phyloP scores from a whole-genome alignment of 2,329 filamentous ascomycete species.

The Dactylellina leptospora region DNA sequence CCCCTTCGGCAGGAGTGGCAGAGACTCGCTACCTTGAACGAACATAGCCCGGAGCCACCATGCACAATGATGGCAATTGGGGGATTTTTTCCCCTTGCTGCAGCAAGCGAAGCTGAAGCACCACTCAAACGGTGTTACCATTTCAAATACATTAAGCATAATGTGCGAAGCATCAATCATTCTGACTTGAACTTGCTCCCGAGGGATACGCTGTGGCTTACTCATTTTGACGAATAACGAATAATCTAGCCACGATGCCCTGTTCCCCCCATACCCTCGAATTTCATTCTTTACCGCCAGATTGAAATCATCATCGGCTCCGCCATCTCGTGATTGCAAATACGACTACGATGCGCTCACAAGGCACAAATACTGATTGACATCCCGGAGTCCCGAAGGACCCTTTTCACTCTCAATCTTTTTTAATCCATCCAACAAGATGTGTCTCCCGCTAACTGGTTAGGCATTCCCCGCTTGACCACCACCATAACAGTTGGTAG shows the following conservation, averaged over 20 bases:
- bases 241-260: no score
- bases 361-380: constrained; percentile 35
- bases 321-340: constrained; percentile 53
- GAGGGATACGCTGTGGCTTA: constrained; percentile 21
- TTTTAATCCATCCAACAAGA: constrained; percentile 1
- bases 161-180: neutral
- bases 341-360: constrained; percentile 17
- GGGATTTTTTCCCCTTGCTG: constrained; percentile 12
- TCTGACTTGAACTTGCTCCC: neutral
- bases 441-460: constrained; percentile 47
- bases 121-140: neutral
- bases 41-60: constrained; percentile 37
- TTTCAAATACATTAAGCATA: constrained; percentile 36
- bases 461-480: constrained; percentile 26
- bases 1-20: constrained; percentile 45
- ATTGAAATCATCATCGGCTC: constrained; percentile 11
- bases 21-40: constrained; percentile 41
- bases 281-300: neutral
- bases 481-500: no score
- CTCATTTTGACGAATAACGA: constrained; percentile 37
- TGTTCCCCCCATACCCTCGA: constrained; percentile 4
- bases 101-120: constrained; percentile 17
- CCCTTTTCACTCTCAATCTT: neutral
- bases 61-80: constrained; percentile 43
- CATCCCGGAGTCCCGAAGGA: neutral